Percentiles rank a stretch among this genome's conserved stretches.
phyloP scores from a whole-genome alignment of 495 filamentous ascomycete species.

The Xylaria sp. region DNA sequence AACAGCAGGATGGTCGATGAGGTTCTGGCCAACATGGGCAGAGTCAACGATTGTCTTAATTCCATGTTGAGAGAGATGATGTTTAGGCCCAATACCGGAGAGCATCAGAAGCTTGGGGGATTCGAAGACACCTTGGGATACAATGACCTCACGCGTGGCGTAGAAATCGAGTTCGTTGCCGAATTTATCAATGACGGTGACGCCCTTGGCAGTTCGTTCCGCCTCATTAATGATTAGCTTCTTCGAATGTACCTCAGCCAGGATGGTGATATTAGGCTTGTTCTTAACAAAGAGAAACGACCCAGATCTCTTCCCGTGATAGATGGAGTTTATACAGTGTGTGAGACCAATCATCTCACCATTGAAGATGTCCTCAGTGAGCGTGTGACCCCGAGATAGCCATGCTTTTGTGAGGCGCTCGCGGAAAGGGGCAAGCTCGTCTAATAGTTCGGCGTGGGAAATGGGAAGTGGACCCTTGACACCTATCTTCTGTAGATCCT shows the following conservation, averaged over 20 bases:
- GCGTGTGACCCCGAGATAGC: slow-evolving; percentile 58
- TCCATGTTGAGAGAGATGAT: slow-evolving; percentile 54
- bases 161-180: slow-evolving; percentile 46
- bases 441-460: slow-evolving; percentile 61
- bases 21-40: slow-evolving; percentile 63
- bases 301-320: slow-evolving; percentile 62
- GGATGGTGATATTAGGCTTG: slow-evolving; percentile 63
- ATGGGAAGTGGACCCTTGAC: slow-evolving; percentile 59
- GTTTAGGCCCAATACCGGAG: slow-evolving; percentile 64
- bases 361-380: slow-evolving; percentile 62
- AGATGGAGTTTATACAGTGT: slow-evolving; percentile 63
- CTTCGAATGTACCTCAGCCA: slow-evolving; percentile 57
- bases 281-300: slow-evolving; percentile 59
- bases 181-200: slow-evolving; percentile 48
- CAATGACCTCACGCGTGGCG: slow-evolving; percentile 63
- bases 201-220: slow-evolving; percentile 39
- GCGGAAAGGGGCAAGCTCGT: slow-evolving; percentile 61
- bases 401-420: slow-evolving; percentile 63
- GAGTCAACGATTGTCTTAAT: slow-evolving; percentile 59
- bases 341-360: slow-evolving; percentile 64
- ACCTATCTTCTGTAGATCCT: slow-evolving; percentile 58
- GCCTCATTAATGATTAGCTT: slow-evolving; percentile 59
- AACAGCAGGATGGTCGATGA: slow-evolving; percentile 63
- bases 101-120: slow-evolving; percentile 67
- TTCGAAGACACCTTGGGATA: slow-evolving; percentile 64